These are phyloP conservation scores for Fusarium heterosporum DNA, from an alignment of 2,329 filamentous ascomycete species.

Conservation along the genomic window DNA sequence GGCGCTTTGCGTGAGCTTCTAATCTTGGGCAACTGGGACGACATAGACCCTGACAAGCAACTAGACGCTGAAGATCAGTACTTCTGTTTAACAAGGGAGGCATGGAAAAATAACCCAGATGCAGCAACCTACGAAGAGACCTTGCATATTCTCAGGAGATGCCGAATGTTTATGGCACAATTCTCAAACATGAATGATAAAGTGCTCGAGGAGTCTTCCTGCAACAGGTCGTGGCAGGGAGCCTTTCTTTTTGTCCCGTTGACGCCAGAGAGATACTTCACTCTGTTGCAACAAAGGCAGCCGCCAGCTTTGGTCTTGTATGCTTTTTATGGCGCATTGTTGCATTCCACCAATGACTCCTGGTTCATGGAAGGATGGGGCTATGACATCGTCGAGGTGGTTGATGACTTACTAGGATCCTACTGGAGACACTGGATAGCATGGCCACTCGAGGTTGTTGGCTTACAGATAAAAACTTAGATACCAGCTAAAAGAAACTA, in stretches of 20 bases:
- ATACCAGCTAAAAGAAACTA: background rate
- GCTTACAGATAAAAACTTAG: background rate
- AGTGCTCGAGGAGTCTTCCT: fast-evolving
- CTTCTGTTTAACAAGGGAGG: background rate
- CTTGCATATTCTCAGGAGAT: background rate
- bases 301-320: conserved; percentile 4
- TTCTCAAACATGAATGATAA: background rate
- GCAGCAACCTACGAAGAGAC: background rate
- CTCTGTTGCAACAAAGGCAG: conserved; percentile 5
- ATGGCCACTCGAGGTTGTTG: conserved; percentile 3
- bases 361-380: conserved; percentile 26
- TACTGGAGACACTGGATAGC: conserved; percentile 19
- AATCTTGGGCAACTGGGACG: background rate
- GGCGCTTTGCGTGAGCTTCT: background rate
- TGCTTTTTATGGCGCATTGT: conserved; percentile 5
- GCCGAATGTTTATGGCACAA: conserved; percentile 12
- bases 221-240: conserved; percentile 1
- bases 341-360: background rate
- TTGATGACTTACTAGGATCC: conserved; percentile 2
- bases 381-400: conserved; percentile 8
- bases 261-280: background rate
- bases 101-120: background rate
- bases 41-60: background rate
- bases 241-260: conserved; percentile 5
- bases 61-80: background rate